Evolutionary conservation across 2,329 filamentous ascomycete genomes (phyloP), one percentile per base, ranked within the genome.

Genomic region (Ceratocystis destructans): DNA sequence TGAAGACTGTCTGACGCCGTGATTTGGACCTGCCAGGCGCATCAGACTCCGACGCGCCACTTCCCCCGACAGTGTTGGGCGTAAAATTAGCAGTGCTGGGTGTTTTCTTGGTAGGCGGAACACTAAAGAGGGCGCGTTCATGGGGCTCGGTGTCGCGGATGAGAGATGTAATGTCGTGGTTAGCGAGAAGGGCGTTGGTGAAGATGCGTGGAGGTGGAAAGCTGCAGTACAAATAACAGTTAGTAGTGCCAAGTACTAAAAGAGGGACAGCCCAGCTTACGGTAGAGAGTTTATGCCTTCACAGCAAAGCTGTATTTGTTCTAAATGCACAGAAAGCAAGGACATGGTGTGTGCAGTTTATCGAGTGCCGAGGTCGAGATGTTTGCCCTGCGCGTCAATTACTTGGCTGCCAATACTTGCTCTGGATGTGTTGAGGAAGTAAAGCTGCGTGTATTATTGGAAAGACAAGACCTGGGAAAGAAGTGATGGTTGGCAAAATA

Each of bases 121-220:
- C 87, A 46, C 93, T 95, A 79, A 97, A 99, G 20, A 99, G 84
- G 5, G 93, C 93, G 72, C 92, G 88, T 75, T 99, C 94, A 77
- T 97, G 93, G 25, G 88, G 79, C 76, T 99, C 94, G 2, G 93
- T 96, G 75, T 99, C 94, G 68, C 94, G 89, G 72, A 99, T 96
- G 61, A 99, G 79, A 12, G 89, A 84, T 3, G 94, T 97, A 71
- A 99, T 97, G 75, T 99, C 94, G 75, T 92, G 87, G 70, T 86
- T 86, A 66, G 87, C 86, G 62, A 97, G 85, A 48, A 99, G 82
- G 44, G 94, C 91, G 75, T 96, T 96, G 71, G 92, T 94, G 77
- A 97, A 99, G 73, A 94, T 91, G 72, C 90, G 95, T n/a, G 93
- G 90, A 1, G 84, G 84, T 50, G 90, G 90, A 71, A 97, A 97